Percentiles rank a stretch among this genome's conserved stretches.
phyloP scores from a whole-genome alignment of 208 protist species.

The Crithidia mellificae region DNA sequence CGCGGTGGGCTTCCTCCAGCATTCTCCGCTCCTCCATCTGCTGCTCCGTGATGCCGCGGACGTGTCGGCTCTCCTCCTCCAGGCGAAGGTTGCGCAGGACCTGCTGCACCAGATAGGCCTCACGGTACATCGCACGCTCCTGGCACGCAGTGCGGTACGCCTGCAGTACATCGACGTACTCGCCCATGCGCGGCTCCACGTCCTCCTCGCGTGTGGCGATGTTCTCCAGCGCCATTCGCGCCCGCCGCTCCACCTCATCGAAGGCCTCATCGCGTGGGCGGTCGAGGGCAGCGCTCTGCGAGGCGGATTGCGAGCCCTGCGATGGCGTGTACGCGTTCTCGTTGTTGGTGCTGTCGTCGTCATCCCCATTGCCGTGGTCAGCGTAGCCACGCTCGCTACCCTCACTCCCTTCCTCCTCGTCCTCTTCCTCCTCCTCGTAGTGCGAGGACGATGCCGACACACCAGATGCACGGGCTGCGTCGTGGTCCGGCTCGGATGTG shows the following conservation, averaged over 20 bases:
- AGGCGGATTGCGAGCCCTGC: background rate
- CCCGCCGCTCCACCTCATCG: constrained; percentile 55
- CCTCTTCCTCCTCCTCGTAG: background rate
- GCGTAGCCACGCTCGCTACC: background rate
- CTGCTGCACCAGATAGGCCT: constrained; percentile 91
- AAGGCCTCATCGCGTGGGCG: constrained; percentile 39
- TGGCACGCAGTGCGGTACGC: constrained; percentile 84
- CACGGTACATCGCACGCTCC: constrained; percentile 84
- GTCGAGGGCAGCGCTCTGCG: constrained; percentile 11
- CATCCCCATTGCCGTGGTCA: background rate
- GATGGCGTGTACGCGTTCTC: background rate
- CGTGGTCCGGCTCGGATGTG: background rate
- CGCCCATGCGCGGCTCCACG: constrained; percentile 41
- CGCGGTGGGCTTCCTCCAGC: constrained; percentile 84
- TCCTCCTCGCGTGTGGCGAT: constrained; percentile 59
- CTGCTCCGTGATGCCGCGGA: constrained; percentile 84
- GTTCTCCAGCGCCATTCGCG: constrained; percentile 68
- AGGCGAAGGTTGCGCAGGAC: constrained; percentile 85
- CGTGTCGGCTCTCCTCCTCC: constrained; percentile 89
- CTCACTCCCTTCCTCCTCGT: background rate
- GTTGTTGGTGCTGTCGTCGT: too few relatives aligned
- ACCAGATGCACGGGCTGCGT: background rate
- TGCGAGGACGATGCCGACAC: background rate
- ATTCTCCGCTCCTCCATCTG: constrained; percentile 85
- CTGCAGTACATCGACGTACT: constrained; percentile 65